phyloP scores from a whole-genome alignment of 2,329 filamentous ascomycete species.

The Arthrobotrys conoides region DNA sequence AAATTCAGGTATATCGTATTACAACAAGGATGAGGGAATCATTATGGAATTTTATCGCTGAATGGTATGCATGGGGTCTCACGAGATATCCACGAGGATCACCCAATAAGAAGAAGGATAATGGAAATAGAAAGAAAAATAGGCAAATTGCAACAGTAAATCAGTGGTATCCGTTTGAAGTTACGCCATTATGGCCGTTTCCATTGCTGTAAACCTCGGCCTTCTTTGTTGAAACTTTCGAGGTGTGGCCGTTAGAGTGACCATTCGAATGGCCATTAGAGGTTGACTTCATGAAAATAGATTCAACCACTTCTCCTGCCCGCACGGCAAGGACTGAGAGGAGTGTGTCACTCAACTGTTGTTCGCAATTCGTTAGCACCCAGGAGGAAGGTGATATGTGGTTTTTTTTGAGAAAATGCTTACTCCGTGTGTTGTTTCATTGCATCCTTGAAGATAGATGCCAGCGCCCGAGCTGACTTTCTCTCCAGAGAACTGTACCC shows the following conservation, averaged over 20 bases:
- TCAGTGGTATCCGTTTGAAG: conserved; percentile 59
- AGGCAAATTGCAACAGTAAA: conserved; percentile 22
- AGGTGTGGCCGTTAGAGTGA: conserved; percentile 33
- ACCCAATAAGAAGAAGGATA: conserved; percentile 25
- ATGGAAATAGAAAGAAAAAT: conserved; percentile 6
- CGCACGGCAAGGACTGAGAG: conserved; percentile 82
- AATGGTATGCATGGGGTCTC: conserved; percentile 27
- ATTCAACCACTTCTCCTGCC: conserved; percentile 82
- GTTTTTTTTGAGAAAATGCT: conserved; percentile 67
- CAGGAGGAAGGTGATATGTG: background rate
- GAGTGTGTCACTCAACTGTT: conserved; percentile 82
- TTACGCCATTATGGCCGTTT: conserved; percentile 44
- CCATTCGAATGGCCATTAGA: conserved; percentile 37
- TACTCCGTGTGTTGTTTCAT: conserved; percentile 91
- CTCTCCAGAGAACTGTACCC: conserved; percentile 78
- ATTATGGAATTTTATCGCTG: conserved; percentile 37
- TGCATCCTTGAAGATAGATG: conserved; percentile 94
- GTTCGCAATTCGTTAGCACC: conserved; percentile 3
- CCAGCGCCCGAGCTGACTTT: conserved; percentile 81
- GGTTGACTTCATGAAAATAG: conserved; percentile 73
- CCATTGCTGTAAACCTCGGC: conserved; percentile 40
- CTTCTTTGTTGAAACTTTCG: conserved; percentile 44
- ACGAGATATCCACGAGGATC: conserved; percentile 6
- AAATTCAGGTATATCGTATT: conserved; percentile 54
- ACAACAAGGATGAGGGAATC: conserved; percentile 26